These are phyloP conservation scores for Podospora didyma DNA, from an alignment of 495 filamentous ascomycete genomes.

Conservation along the genomic window DNA sequence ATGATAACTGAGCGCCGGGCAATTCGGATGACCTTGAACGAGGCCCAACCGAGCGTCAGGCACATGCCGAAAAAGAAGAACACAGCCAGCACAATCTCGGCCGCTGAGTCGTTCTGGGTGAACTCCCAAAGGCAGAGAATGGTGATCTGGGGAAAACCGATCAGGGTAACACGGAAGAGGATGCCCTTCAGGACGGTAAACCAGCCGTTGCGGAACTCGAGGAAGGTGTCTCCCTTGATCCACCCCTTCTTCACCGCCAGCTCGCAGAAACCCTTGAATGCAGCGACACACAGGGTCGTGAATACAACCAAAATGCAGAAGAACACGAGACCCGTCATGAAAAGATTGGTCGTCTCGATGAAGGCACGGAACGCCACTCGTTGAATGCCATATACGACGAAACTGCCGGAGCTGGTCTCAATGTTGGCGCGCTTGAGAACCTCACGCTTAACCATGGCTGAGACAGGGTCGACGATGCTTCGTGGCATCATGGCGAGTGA, in stretches of 20 bases:
- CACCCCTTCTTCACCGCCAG: constrained; percentile 64
- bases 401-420: constrained; percentile 49
- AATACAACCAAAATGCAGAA: constrained; percentile 77
- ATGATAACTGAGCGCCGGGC: constrained; percentile 84
- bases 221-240: constrained; percentile 85
- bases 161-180: constrained; percentile 86
- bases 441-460: constrained; percentile 20
- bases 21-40: constrained; percentile 83
- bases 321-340: constrained; percentile 86
- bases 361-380: constrained; percentile 81
- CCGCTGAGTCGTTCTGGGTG: constrained; percentile 77
- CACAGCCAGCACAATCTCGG: constrained; percentile 81
- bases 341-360: constrained; percentile 92
- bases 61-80: constrained; percentile 87
- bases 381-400: constrained; percentile 82
- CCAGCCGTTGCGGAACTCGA: constrained; percentile 89
- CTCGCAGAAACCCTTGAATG: constrained; percentile 83
- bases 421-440: constrained; percentile 44
- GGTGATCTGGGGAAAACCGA: constrained; percentile 91
- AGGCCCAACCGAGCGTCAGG: constrained; percentile 79
- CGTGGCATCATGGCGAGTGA: constrained; percentile 49
- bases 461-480: constrained; percentile 39
- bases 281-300: constrained; percentile 65
- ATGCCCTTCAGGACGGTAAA: constrained; percentile 65
- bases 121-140: constrained; percentile 96